Base-by-base conservation (phyloP, 768 basidiomycete species). In the Scleroderma citrinum region DNA sequence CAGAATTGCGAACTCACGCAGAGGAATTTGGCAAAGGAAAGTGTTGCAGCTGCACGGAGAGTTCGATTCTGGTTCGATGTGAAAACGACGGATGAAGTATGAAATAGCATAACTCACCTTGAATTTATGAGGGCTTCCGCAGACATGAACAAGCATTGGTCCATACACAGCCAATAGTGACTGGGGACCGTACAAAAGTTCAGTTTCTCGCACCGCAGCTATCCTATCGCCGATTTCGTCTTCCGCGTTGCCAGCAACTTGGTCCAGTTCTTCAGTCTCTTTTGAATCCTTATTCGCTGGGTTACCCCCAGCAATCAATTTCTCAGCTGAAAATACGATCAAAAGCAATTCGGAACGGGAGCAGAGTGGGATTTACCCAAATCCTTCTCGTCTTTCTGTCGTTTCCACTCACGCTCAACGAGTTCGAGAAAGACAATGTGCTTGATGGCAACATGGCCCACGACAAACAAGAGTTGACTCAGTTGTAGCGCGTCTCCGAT, bases 221-320 rank as follows among this genome's bases (percentile, higher is more conserved):
- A 99, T 87, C 8, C 86, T 78, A 50, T 99, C 96, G 13, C 93
- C 96, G 56, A 97, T 95, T 59, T 99, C 96, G 61, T 99, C 96
- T 65, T 99, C 96, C 4, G 92, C 92, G 60, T 94, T 95, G 6
- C 96, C 96, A 7, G 88, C 92, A 10, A 98, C 95, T 58, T 95
- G 93, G 56, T 99, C 96, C 0, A 98, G 81, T 62, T 99, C 96
- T 60, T 96, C 93, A 50, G 75, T 52, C 10, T 81, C 79, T 51
- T 82, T 89, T 31, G 77, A 66, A 7, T 66, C 63, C 23, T 70
- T 71, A 55, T 67, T 64, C 21, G 66, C 59, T 30, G 66, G 63
- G 48, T 59, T 72, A 61, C 24, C 57, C 14, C 65, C 70, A 20
- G 66, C 70, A 1, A 71, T 74, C 11, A 73, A 72, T 61, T 88